Percentiles rank a stretch among this genome's conserved stretches.
These are phyloP conservation scores for Boletus sp. DNA, from an alignment of 768 basidiomycete species.

Conservation along the genomic window DNA sequence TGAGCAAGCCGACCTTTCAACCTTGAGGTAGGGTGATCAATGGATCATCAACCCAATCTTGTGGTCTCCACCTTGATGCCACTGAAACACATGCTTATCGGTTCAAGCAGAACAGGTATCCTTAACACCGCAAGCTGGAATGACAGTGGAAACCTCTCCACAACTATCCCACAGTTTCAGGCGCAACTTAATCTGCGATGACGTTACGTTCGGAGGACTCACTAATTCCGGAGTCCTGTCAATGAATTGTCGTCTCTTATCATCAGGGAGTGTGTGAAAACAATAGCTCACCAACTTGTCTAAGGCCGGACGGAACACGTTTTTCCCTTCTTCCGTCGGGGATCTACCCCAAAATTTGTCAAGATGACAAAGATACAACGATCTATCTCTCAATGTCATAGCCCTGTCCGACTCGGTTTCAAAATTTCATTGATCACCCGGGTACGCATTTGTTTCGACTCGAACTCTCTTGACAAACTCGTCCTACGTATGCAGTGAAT, in stretches of 20 bases:
- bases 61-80: background rate
- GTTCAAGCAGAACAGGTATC: background rate
- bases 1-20: background rate
- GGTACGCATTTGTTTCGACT: too few relatives aligned
- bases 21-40: background rate
- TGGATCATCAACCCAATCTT: background rate
- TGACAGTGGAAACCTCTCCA: background rate
- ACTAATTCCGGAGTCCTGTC: background rate
- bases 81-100: constrained; percentile 5
- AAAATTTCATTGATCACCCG: too few relatives aligned
- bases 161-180: constrained; percentile 6
- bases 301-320: background rate
- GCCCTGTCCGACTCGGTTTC: too few relatives aligned
- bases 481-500: too few relatives aligned
- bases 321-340: background rate
- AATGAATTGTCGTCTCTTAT: background rate
- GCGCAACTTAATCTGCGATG: background rate
- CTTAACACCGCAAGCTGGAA: constrained; percentile 2
- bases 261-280: too few relatives aligned
- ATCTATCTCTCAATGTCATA: too few relatives aligned
- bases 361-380: too few relatives aligned
- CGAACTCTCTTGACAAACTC: too few relatives aligned
- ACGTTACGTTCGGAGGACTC: background rate
- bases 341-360: too few relatives aligned
- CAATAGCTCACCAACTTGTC: too few relatives aligned